These are phyloP conservation scores for Endotrypanum monterogeii DNA, from an alignment of 208 protist genomes.

Conservation along the genomic window DNA sequence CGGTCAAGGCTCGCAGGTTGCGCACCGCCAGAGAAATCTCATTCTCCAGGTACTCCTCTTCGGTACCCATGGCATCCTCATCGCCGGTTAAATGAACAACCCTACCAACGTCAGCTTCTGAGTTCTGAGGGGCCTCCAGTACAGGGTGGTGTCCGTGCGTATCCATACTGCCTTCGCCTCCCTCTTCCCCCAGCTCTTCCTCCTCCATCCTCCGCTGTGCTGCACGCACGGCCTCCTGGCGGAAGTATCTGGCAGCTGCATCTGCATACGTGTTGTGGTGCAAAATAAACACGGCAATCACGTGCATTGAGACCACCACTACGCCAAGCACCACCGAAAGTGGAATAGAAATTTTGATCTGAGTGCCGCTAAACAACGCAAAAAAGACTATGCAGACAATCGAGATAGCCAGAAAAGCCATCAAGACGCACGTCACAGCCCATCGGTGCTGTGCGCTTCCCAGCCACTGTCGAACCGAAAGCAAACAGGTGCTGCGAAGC, in stretches of 20 bases:
- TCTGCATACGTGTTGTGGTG: constrained; percentile 72
- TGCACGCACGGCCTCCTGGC: constrained; percentile 36
- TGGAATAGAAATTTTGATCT: constrained; percentile 27
- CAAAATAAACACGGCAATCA: constrained; percentile 37
- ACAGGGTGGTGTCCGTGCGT: background rate
- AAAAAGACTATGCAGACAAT: constrained; percentile 49
- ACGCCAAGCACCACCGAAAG: constrained; percentile 40
- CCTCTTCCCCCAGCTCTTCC: constrained; percentile 20
- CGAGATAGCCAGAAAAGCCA: constrained; percentile 17
- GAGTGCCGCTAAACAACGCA: constrained; percentile 29
- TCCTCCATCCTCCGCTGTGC: constrained; percentile 40
- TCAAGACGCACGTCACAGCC: constrained; percentile 13
- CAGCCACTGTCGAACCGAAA: constrained; percentile 47
- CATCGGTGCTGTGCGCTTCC: constrained; percentile 28
- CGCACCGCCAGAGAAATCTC: constrained; percentile 25
- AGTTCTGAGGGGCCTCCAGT: background rate
- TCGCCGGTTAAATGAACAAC: background rate
- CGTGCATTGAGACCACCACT: constrained; percentile 27
- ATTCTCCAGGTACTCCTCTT: constrained; percentile 22
- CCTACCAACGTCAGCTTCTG: background rate
- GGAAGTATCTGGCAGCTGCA: constrained; percentile 48
- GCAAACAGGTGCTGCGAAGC: constrained; percentile 48
- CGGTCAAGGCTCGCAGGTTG: constrained; percentile 28
- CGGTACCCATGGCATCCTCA: constrained; percentile 2
- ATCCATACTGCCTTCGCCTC: background rate